Evolutionary conservation across 768 basidiomycete species (phyloP).

Genomic region (Amylocystis lapponica): DNA sequence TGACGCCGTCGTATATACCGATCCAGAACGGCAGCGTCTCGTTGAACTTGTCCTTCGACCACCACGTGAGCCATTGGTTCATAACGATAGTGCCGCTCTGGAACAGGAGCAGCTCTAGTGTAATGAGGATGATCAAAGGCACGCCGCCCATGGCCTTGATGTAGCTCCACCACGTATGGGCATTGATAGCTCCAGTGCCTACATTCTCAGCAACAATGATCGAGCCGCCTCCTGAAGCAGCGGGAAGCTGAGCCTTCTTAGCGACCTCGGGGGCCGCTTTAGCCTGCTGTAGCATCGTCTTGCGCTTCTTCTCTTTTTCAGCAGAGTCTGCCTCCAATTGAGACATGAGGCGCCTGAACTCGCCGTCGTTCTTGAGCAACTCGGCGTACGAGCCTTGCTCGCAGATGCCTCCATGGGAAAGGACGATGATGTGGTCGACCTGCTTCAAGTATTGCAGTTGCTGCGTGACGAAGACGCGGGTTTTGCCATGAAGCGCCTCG

Average conservation of each 20-base stretch:
- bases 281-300: not conserved
- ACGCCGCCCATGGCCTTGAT: constrained; percentile 25
- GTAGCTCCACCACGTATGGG: constrained; percentile 26
- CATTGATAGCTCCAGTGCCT: constrained; percentile 32
- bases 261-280: not conserved
- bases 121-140: constrained; percentile 14
- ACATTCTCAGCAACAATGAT: constrained; percentile 32
- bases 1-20: constrained; percentile 25
- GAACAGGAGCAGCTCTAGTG: constrained; percentile 17
- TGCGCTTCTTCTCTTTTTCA: constrained; percentile 2
- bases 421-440: constrained; percentile 80
- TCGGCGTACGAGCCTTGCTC: constrained; percentile 78
- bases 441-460: constrained; percentile 85
- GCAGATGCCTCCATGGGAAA: constrained; percentile 70
- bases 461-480: constrained; percentile 87
- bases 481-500: constrained; percentile 58
- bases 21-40: constrained; percentile 23
- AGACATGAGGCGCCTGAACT: constrained; percentile 43
- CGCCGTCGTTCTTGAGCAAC: constrained; percentile 56
- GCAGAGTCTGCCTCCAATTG: constrained; percentile 12
- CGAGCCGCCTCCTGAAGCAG: constrained; percentile 16
- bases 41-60: constrained; percentile 21
- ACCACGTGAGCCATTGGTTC: constrained; percentile 28
- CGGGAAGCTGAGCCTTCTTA: constrained; percentile 8
- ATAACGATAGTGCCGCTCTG: constrained; percentile 21